These are phyloP conservation scores for Vigna mungo DNA, from an alignment of 306 rosid species.

Conservation along the genomic window DNA sequence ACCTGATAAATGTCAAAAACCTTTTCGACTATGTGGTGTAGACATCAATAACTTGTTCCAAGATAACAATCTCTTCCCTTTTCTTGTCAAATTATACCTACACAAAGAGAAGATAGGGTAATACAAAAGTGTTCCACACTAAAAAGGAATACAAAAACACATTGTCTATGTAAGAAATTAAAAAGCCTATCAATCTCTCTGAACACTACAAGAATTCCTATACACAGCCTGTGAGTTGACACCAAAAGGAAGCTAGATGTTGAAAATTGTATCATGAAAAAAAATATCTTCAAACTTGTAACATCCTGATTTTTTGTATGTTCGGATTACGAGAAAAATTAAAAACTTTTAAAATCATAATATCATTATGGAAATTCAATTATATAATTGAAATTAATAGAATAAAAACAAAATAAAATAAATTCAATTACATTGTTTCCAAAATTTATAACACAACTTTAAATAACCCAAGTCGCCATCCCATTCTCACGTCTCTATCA, in stretches of 20 bases:
- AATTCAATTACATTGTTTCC: no score
- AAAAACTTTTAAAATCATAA: no score
- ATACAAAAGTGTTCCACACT: constrained; percentile 29
- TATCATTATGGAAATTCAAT: no score
- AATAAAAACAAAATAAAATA: no score
- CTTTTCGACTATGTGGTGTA: constrained; percentile 80
- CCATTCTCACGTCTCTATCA: no score
- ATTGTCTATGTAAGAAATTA: constrained; percentile 18
- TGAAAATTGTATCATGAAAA: not conserved
- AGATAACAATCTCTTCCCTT: constrained; percentile 58
- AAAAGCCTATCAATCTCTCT: constrained; percentile 25
- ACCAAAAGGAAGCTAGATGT: constrained; percentile 40
- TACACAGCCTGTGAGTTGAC: constrained; percentile 7
- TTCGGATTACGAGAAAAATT: no score
- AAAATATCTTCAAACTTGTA: not conserved
- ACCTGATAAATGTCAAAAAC: constrained; percentile 84
- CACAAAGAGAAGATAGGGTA: constrained; percentile 22
- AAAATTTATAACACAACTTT: no score
- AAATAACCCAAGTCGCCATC: no score
- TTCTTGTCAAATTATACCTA: constrained; percentile 56
- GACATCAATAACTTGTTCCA: constrained; percentile 83
- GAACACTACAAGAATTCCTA: constrained; percentile 25
- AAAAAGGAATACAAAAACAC: constrained; percentile 27
- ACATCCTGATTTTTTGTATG: no score
- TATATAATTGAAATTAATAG: no score